A percentile compares a stretch with the other conserved stretches of the same genome.
Evolutionary conservation across 2,329 filamentous ascomycete genomes (phyloP).

Genomic region (Aspergillus fischeri): DNA sequence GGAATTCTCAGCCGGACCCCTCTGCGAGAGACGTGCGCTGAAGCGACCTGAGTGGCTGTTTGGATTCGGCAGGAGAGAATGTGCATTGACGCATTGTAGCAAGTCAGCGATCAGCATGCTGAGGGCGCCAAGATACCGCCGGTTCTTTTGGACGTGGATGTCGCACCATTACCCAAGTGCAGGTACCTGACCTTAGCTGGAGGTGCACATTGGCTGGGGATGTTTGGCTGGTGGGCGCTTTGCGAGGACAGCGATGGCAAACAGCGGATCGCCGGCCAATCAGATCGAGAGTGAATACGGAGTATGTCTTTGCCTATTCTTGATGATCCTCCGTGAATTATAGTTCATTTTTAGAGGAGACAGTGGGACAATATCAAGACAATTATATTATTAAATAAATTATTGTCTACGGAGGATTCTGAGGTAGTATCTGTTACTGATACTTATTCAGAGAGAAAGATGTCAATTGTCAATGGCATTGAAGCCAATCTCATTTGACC

Average conservation of each 20-base stretch:
- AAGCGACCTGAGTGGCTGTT: neutral
- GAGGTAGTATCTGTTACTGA: neutral
- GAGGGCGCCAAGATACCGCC: neutral
- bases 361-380: neutral
- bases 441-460: neutral
- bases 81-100: neutral
- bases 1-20: neutral
- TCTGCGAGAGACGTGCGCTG: neutral
- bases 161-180: neutral
- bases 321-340: no score
- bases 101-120: neutral
- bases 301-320: neutral
- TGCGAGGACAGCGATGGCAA: neutral
- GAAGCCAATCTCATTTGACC: neutral
- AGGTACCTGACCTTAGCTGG: neutral
- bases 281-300: neutral
- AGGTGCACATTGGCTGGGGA: neutral
- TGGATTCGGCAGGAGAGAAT: neutral
- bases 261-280: neutral
- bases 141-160: neutral
- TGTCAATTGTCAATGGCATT: no score
- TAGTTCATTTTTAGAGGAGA: no score
- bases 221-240: neutral
- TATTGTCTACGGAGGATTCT: neutral
- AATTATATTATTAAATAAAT: neutral